Conservation (phyloP, 495 filamentous ascomycete genomes). For the Recurvomyces mirabilis region DNA sequence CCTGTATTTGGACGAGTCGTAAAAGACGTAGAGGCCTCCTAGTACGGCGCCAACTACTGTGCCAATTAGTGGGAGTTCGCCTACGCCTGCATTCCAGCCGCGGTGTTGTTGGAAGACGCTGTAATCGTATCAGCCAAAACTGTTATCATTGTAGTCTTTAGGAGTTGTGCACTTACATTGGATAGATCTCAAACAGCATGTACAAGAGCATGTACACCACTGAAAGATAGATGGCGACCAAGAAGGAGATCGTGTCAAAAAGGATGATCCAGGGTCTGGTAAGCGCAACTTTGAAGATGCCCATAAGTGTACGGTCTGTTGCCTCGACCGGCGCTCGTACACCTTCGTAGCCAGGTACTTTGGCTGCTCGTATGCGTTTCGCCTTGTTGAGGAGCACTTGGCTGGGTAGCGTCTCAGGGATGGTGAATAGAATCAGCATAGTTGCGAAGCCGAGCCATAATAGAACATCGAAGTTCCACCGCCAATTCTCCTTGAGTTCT, state of each 20-base stretch:
- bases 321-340: slow-evolving; percentile 38
- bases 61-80: slow-evolving; percentile 43
- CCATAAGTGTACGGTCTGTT: slow-evolving; percentile 30
- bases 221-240: slow-evolving; percentile 41
- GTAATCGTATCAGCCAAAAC: no score
- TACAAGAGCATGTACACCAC: slow-evolving; percentile 47
- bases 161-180: no score
- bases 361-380: slow-evolving; percentile 28
- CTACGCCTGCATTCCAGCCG: slow-evolving; percentile 41
- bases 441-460: slow-evolving; percentile 35
- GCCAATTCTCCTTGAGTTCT: slow-evolving; percentile 36
- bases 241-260: slow-evolving; percentile 35
- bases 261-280: slow-evolving; percentile 38
- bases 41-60: slow-evolving; percentile 38
- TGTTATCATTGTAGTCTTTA: no score
- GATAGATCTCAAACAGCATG: slow-evolving; percentile 46
- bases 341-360: slow-evolving; percentile 35
- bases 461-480: slow-evolving; percentile 40
- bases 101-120: slow-evolving; percentile 41
- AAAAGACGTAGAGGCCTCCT: slow-evolving; percentile 34
- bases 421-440: slow-evolving; percentile 36
- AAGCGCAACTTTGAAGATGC: slow-evolving; percentile 41
- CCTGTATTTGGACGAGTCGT: slow-evolving; percentile 31
- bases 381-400: slow-evolving; percentile 28
- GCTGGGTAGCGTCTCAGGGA: slow-evolving; percentile 33